phyloP scores from a whole-genome alignment of 345 rosid genomes.

The Pistacia atlantica region DNA sequence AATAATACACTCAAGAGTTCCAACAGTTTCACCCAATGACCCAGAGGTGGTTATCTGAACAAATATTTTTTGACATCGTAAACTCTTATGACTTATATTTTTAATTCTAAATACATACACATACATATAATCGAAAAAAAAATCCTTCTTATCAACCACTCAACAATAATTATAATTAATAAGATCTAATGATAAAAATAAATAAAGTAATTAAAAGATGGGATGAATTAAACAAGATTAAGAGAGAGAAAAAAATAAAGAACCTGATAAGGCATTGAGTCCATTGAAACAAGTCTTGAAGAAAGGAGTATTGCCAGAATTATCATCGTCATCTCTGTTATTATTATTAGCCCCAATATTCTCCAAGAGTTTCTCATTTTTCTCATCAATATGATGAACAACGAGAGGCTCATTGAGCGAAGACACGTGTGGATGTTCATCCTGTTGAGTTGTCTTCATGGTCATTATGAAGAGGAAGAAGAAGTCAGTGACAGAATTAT shows the following conservation, averaged over 20 bases:
- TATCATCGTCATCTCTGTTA: not conserved
- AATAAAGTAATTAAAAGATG: too few species aligned
- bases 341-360: not conserved
- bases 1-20: too few species aligned
- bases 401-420: not conserved
- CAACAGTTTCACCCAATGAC: too few species aligned
- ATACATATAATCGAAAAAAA: too few species aligned
- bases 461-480: not conserved
- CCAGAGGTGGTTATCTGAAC: too few species aligned
- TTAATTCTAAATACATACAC: too few species aligned
- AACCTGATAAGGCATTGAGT: conserved; percentile 10
- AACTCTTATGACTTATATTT: too few species aligned
- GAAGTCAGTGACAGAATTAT: too few species aligned
- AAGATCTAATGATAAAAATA: too few species aligned
- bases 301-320: not conserved
- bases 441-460: not conserved
- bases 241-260: not conserved
- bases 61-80: too few species aligned
- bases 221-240: not conserved
- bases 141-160: not conserved
- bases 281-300: conserved; percentile 13
- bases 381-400: not conserved
- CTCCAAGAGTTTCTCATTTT: not conserved
- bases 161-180: not conserved
- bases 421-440: not conserved